Conservation (phyloP, 2,329 filamentous ascomycete genomes). For the Colletotrichum aenigma region DNA sequence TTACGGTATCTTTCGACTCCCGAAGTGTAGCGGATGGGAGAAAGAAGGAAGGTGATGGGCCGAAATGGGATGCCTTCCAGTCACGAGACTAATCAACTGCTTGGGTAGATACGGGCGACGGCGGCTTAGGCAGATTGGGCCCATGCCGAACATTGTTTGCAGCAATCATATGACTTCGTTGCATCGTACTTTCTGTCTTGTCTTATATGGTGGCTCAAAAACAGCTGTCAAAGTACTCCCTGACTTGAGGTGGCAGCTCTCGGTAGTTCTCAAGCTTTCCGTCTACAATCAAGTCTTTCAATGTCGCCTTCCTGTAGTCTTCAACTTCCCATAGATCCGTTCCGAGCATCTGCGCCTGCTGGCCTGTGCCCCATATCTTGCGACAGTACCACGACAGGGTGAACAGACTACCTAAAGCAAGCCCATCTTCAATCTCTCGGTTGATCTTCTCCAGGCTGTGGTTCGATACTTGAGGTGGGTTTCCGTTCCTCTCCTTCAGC, state of each 20-base stretch:
- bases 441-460: constrained; percentile 28
- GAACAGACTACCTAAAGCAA: constrained; percentile 20
- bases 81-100: neutral
- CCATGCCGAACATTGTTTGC: accelerated
- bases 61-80: neutral
- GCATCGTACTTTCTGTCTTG: neutral
- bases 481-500: constrained; percentile 24
- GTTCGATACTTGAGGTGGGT: constrained; percentile 9
- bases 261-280: constrained; percentile 26
- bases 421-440: constrained; percentile 22
- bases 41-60: neutral
- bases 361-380: constrained; percentile 29
- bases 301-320: constrained; percentile 25
- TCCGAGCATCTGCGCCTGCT: constrained; percentile 21
- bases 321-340: constrained; percentile 29
- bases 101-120: neutral
- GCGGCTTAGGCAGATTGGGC: neutral
- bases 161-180: neutral
- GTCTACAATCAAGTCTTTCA: constrained; percentile 24
- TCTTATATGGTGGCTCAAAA: neutral
- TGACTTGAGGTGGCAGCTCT: constrained; percentile 24
- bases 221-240: neutral
- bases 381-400: constrained; percentile 30
- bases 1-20: neutral
- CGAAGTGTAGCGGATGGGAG: neutral